A percentile compares a stretch with the other conserved stretches of the same genome.
Conservation (phyloP, 768 basidiomycete genomes). For the Ramaria sp. region DNA sequence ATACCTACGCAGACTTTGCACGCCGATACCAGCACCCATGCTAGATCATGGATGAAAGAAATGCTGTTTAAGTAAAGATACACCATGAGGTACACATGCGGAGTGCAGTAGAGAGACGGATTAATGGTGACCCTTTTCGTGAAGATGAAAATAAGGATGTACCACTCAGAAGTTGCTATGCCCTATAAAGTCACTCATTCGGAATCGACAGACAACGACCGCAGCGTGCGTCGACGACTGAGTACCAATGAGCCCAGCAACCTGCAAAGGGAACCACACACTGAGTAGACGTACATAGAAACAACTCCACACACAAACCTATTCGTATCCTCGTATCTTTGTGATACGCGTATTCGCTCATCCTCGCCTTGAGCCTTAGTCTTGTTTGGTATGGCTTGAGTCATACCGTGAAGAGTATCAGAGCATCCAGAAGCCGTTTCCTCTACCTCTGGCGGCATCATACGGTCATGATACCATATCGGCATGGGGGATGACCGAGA, state of each 20-base stretch:
- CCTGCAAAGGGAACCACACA: not conserved
- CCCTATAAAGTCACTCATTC: too few relatives aligned
- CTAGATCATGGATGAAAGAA: too few relatives aligned
- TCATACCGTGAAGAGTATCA: not conserved
- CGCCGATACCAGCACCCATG: too few relatives aligned
- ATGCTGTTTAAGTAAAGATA: too few relatives aligned
- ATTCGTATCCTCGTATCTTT: slow-evolving; percentile 8
- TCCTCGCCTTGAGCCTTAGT: not conserved
- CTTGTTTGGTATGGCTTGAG: not conserved
- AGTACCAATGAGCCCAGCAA: slow-evolving; percentile 8
- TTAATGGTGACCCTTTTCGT: too few relatives aligned
- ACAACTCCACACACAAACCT: not conserved
- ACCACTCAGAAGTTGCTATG: not conserved
- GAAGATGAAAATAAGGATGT: not conserved
- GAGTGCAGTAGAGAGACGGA: too few relatives aligned
- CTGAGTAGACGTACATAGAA: not conserved
- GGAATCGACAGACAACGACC: not conserved
- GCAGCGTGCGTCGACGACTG: slow-evolving; percentile 4
- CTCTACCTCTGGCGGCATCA: not conserved
- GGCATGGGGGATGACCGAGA: not conserved
- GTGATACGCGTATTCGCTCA: slow-evolving; percentile 1
- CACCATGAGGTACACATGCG: too few relatives aligned
- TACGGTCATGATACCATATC: not conserved
- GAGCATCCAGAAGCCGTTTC: not conserved
- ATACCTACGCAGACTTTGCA: too few relatives aligned